phyloP scores from a whole-genome alignment of 1,139 yeast species.

The Zhuliangozyma parablackwelliae region DNA sequence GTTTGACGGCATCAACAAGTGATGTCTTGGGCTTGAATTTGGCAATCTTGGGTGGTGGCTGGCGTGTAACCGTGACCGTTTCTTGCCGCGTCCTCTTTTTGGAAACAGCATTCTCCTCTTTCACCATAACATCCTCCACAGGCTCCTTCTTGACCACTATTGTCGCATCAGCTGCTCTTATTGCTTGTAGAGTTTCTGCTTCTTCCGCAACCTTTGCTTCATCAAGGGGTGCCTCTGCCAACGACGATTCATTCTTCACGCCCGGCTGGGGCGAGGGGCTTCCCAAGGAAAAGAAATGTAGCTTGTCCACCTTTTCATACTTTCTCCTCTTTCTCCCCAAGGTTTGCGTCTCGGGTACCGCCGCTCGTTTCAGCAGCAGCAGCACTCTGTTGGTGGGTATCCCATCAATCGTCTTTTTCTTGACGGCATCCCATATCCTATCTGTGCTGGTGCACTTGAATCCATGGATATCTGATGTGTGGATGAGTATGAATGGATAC shows the following conservation, averaged over 20 bases:
- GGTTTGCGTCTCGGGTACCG: conserved; percentile 5
- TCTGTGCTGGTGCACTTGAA: conserved; percentile 5
- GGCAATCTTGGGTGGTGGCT: conserved; percentile 5
- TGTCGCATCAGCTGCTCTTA: too few species aligned
- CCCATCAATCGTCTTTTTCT: conserved; percentile 2
- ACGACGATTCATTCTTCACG: too few species aligned
- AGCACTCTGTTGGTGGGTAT: conserved; percentile 7
- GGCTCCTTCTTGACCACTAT: too few species aligned
- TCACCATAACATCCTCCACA: too few species aligned
- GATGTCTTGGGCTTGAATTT: conserved; percentile 16
- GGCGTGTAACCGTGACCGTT: too few species aligned
- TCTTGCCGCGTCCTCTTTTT: too few species aligned
- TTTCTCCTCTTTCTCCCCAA: conserved; percentile 24
- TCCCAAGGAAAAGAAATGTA: conserved; percentile 32
- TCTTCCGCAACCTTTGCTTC: too few species aligned
- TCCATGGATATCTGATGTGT: conserved; percentile 1
- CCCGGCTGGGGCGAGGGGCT: conserved; percentile 1
- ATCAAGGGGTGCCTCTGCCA: too few species aligned
- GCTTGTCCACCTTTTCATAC: conserved; percentile 27
- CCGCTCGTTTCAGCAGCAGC: conserved; percentile 6
- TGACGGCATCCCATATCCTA: conserved; percentile 9
- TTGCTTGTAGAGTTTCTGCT: too few species aligned
- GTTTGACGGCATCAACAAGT: conserved; percentile 31
- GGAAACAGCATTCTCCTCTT: too few species aligned
- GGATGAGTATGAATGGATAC: conserved; percentile 6